Evolutionary conservation across 805 yeast species (phyloP).

Genomic region (Scheffersomyces stipitis): DNA sequence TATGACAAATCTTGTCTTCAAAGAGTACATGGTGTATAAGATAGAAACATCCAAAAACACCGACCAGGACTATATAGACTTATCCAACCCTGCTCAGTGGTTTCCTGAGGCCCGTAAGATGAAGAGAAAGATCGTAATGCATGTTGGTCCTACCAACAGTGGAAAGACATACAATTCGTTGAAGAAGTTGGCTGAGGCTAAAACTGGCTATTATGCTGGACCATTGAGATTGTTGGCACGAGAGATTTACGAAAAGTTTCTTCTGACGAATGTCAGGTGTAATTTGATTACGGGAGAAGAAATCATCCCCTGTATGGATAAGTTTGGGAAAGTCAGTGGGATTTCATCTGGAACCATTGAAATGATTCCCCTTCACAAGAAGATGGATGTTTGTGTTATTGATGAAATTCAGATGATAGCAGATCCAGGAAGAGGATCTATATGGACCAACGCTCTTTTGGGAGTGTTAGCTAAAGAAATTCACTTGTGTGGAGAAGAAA

Average conservation of each 20-base stretch:
- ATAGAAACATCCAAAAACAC: conserved; percentile 8
- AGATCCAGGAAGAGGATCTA: conserved; percentile 78
- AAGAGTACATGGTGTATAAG: conserved; percentile 15
- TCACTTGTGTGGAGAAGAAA: conserved; percentile 91
- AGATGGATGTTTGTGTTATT: conserved; percentile 83
- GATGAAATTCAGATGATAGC: conserved; percentile 97
- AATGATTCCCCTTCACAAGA: conserved; percentile 71
- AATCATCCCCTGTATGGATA: conserved; percentile 67
- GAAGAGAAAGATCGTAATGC: conserved; percentile 81
- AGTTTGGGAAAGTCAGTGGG: conserved; percentile 68
- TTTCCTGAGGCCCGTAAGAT: conserved; percentile 81
- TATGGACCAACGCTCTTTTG: conserved; percentile 89
- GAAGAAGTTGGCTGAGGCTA: conserved; percentile 59
- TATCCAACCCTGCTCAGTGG: conserved; percentile 53
- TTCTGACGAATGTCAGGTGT: conserved; percentile 63
- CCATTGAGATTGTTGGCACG: conserved; percentile 89
- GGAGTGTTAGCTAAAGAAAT: conserved; percentile 85
- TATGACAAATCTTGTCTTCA: conserved; percentile 23
- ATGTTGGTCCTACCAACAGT: conserved; percentile 96
- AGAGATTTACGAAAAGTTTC: conserved; percentile 84
- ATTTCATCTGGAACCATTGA: conserved; percentile 89
- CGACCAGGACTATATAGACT: conserved; percentile 19
- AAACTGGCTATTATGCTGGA: conserved; percentile 89
- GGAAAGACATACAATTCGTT: conserved; percentile 91
- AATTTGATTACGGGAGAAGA: conserved; percentile 97